Base-by-base conservation (phyloP, 352 stramenopile species). In the Pythium chondricola region DNA sequence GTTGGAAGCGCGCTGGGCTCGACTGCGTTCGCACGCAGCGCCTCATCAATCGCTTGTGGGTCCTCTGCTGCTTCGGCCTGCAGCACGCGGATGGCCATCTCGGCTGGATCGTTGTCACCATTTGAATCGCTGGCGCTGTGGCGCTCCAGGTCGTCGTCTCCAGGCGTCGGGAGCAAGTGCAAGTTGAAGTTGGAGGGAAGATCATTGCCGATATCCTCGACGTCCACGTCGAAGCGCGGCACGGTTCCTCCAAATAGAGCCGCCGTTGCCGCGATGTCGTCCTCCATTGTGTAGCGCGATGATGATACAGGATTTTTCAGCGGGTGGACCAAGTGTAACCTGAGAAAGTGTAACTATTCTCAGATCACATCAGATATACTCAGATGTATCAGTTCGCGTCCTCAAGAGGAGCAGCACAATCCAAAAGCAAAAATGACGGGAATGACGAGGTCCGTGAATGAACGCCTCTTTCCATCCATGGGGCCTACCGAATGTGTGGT, bases 391-490 rank as follows among this genome's bases (percentile, higher is more conserved):
- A n/a, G n/a, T n/a, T 20, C 17, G 11, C 17, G n/a, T 16, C n/a
- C 11, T 10, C 9, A 40, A 16, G 35, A 18, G 17, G n/a, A 21
- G 21, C 38, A 44, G 35, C 8, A 41, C 35, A 41, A n/a, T n/a
- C n/a, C 35, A 20, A 13, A 29, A 27, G 20, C 38, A 20, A 44
- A 44, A n/a, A 79, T 88, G 77, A 77, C 77, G 52, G 74, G 77
- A 24, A 86, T 88, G 74, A 88, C 77, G 4, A 82, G 77, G 77
- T 88, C 42, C 33, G 59, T 30, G 25, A n/a, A n/a, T n/a, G n/a
- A n/a, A n/a, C n/a, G n/a, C n/a, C n/a, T n/a, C n/a, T n/a, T n/a
- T n/a, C n/a, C n/a, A n/a, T n/a, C n/a, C n/a, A n/a, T n/a, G n/a
- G 16, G 13, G 29, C 36, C 35, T 20, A 17, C 16, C 32, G 30